These are phyloP conservation scores for Dactylellina cionopaga DNA, from an alignment of 2,329 filamentous ascomycete species.

Conservation along the genomic window DNA sequence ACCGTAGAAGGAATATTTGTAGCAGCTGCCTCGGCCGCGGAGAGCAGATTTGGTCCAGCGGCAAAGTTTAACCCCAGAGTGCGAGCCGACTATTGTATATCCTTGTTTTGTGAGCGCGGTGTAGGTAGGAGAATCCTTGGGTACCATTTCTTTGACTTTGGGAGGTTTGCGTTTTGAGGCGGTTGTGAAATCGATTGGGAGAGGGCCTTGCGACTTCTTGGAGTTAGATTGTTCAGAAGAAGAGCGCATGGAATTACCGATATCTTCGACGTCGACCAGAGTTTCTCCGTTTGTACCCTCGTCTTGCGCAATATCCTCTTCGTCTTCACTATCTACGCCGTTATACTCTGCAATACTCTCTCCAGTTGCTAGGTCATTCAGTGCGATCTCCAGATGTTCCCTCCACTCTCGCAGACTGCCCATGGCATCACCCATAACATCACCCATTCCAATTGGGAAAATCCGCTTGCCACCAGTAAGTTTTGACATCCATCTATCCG, in stretches of 20 bases:
- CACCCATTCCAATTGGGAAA: slow-evolving; percentile 87
- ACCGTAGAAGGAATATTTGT: slow-evolving; percentile 97
- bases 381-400: slow-evolving; percentile 75
- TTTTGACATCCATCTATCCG: slow-evolving; percentile 98
- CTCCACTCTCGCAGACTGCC: slow-evolving; percentile 80
- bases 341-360: slow-evolving; percentile 55
- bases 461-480: slow-evolving; percentile 77
- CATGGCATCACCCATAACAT: slow-evolving; percentile 68
- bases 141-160: slow-evolving; percentile 88
- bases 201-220: slow-evolving; percentile 64
- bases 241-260: slow-evolving; percentile 54
- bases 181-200: slow-evolving; percentile 84
- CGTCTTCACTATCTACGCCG: slow-evolving; percentile 55
- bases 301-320: slow-evolving; percentile 52
- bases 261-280: slow-evolving; percentile 57
- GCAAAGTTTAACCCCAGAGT: slow-evolving; percentile 77
- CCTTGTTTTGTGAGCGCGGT: slow-evolving; percentile 92
- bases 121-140: slow-evolving; percentile 87
- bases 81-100: slow-evolving; percentile 92
- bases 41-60: slow-evolving; percentile 98
- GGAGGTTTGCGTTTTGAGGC: slow-evolving; percentile 67
- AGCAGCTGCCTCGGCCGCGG: slow-evolving; percentile 91
- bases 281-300: slow-evolving; percentile 45
- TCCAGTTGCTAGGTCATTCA: slow-evolving; percentile 65
- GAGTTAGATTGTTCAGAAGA: slow-evolving; percentile 68